Base-by-base conservation (phyloP, 257 asterid species). In the Primulina eburnea region DNA sequence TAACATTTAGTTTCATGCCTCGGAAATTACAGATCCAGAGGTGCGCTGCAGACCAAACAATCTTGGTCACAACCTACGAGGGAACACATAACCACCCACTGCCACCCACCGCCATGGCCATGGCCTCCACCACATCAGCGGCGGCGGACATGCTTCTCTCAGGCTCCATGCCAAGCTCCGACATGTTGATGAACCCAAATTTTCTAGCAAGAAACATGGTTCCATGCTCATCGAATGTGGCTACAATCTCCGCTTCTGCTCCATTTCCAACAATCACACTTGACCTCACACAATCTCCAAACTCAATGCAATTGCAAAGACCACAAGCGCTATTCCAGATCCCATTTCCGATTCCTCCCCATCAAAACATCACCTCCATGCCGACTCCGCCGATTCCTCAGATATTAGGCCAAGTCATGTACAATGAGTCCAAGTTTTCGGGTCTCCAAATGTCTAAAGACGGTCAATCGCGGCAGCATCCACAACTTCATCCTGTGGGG, bases 71-170 rank as follows among this genome's bases (percentile, higher is more conserved):
- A 21, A 92, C 97, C 40, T 92, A 92, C 35, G 96, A 92, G 86
- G 98, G 98, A 71, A 82, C 79, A 0, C 98, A 92, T 76, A 85
- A 90, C 85, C 98, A 92, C 74, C 91, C 96, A 47, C 87, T 92
- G 24, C 93, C 97, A 6, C 58, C 73, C 38, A 78, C 95, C 3
- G 98, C 97, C 79, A 87, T 96, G 8, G 96, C 96, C 38, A 88
- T 92, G 97, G 97, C 96, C 58, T 88, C 98, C 79, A 83, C 97
- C 67, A 92, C 98, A 55, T 84, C 97, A 0, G 97, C 98, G 1
- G 98, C 97, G 8, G 98, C 95, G 3, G 82, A 97, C 81, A 88
- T 90, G 96, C 95, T 92, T 81, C 88, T 92, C 76, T 87, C 97
- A 16, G 92, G 93, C 72, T 83, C 97, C 55, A 73, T 97, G 73